phyloP scores from a whole-genome alignment of 2,329 filamentous ascomycete species.

The Verticillium dahliae region DNA sequence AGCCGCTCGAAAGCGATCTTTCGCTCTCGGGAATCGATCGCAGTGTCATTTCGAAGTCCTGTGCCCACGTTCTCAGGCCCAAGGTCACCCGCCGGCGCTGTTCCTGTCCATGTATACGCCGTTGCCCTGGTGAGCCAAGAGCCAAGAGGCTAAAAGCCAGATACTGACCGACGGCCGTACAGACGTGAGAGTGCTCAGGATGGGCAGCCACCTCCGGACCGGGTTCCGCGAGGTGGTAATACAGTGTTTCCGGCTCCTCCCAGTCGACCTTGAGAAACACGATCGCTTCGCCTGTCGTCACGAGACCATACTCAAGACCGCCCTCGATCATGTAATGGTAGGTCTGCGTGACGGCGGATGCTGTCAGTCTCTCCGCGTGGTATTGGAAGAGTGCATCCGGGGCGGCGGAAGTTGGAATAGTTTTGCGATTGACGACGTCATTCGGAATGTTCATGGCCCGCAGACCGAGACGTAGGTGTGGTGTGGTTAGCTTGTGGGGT shows the following conservation, averaged over 20 bases:
- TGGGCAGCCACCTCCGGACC: constrained; percentile 16
- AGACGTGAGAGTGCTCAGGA: constrained; percentile 10
- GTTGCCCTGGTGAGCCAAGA: constrained; percentile 5
- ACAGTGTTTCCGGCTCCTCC: constrained; percentile 17
- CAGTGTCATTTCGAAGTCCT: constrained; percentile 18
- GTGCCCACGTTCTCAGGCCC: constrained; percentile 11
- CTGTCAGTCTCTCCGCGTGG: constrained; percentile 27
- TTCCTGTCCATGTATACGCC: constrained; percentile 10
- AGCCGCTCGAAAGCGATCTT: constrained; percentile 7
- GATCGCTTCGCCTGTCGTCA: constrained; percentile 34
- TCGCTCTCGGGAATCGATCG: constrained; percentile 14
- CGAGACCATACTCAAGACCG: constrained; percentile 33
- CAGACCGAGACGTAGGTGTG: constrained; percentile 33
- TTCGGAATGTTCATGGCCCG: constrained; percentile 31
- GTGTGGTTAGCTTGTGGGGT: constrained; percentile 36
- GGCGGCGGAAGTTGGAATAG: constrained; percentile 16
- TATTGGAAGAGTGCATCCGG: constrained; percentile 25
- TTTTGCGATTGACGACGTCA: constrained; percentile 23
- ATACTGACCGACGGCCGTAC: constrained; percentile 20
- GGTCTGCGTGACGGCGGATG: constrained; percentile 36
- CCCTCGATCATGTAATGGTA: constrained; percentile 43
- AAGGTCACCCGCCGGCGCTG: constrained; percentile 8
- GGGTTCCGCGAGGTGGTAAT: constrained; percentile 24
- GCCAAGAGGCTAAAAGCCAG: constrained; percentile 22
- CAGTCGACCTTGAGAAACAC: constrained; percentile 33